phyloP scores from a whole-genome alignment of 2,329 filamentous ascomycete genomes.

The Alternaria infectoria region DNA sequence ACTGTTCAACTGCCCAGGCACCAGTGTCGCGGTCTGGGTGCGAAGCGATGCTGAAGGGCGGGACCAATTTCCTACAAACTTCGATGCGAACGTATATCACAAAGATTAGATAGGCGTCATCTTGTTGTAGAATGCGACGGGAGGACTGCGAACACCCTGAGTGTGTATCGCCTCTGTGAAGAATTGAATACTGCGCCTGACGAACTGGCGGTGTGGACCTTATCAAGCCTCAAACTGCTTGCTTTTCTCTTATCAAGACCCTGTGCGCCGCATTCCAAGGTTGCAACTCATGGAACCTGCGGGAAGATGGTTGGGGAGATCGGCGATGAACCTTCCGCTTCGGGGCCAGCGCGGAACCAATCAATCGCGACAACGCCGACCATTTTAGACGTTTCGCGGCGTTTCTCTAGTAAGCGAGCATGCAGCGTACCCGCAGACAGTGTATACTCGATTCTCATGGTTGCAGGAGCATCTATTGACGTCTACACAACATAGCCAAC shows the following conservation, averaged over 20 bases:
- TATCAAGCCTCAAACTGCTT: not conserved
- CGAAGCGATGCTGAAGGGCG: constrained; percentile 60
- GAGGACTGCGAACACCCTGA: not conserved
- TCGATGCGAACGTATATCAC: constrained; percentile 45
- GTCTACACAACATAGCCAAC: constrained; percentile 1
- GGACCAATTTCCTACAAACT: constrained; percentile 43
- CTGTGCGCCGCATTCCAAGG: not conserved
- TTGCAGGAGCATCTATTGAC: not conserved
- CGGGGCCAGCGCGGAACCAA: constrained; percentile 4
- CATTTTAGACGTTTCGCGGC: constrained; percentile 14
- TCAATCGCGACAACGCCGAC: constrained; percentile 1
- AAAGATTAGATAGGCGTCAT: constrained; percentile 21
- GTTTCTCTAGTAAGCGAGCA: constrained; percentile 17
- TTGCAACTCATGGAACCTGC: constrained; percentile 12
- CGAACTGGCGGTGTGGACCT: not conserved
- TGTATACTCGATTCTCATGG: constrained; percentile 2
- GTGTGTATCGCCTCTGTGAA: not conserved
- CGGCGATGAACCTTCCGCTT: not conserved
- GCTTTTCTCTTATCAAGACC: constrained; percentile 2
- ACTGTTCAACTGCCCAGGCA: constrained; percentile 55
- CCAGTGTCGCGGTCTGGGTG: constrained; percentile 68
- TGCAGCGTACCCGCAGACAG: constrained; percentile 9
- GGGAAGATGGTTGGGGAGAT: constrained; percentile 10
- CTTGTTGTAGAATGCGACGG: not conserved
- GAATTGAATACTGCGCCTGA: not conserved